phyloP scores from a whole-genome alignment of 495 filamentous ascomycete species.

The Cudoniella acicularis region DNA sequence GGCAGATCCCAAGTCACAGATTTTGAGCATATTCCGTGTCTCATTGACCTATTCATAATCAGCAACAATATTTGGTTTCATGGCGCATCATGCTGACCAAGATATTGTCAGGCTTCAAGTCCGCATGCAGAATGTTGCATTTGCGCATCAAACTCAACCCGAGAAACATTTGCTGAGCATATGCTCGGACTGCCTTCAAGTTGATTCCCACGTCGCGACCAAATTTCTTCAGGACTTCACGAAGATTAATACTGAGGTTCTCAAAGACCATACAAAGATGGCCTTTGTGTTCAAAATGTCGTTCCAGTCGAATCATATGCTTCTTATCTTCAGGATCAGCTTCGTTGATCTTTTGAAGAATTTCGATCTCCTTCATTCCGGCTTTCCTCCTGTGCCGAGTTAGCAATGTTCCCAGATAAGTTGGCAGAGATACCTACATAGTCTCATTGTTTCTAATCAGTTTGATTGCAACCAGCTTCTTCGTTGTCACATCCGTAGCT shows the following conservation, averaged over 20 bases:
- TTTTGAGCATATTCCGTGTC: constrained; percentile 77
- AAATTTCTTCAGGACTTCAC: constrained; percentile 94
- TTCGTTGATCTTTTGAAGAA: constrained; percentile 75
- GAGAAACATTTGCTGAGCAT: constrained; percentile 92
- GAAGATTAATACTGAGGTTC: constrained; percentile 87
- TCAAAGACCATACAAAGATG: constrained; percentile 97
- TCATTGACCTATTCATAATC: constrained; percentile 57
- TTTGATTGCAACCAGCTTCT: constrained; percentile 79
- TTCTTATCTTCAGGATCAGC: constrained; percentile 89
- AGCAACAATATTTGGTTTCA: constrained; percentile 23
- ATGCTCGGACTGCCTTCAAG: constrained; percentile 76
- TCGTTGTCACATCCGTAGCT: constrained; percentile 73
- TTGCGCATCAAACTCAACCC: constrained; percentile 80
- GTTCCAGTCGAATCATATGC: constrained; percentile 82
- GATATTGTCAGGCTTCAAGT: constrained; percentile 97
- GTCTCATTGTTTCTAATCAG: constrained; percentile 93
- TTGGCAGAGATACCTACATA: constrained; percentile 45
- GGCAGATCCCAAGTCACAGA: constrained; percentile 93
- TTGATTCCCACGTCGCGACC: constrained; percentile 92
- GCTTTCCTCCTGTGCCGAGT: constrained; percentile 61
- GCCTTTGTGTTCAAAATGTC: constrained; percentile 87
- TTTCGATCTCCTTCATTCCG: constrained; percentile 90
- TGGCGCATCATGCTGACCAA: constrained; percentile 45
- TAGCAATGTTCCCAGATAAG: constrained; percentile 6
- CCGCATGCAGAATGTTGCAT: constrained; percentile 90